Evolutionary conservation across 805 yeast genomes (phyloP).

Genomic region (Ogataea trehaloabstinens): DNA sequence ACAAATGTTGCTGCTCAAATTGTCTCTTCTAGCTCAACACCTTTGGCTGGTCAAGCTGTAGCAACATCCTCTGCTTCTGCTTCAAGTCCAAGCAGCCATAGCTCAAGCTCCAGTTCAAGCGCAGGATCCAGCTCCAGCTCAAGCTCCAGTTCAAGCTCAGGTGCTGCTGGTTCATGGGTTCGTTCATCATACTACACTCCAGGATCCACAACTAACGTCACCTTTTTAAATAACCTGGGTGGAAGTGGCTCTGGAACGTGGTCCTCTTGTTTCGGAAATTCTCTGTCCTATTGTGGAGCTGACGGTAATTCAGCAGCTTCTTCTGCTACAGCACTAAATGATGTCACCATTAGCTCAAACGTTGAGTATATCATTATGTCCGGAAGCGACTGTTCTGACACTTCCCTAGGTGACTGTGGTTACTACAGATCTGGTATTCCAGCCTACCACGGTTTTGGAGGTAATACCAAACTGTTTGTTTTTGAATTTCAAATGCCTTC

Average conservation of each 20-base stretch:
- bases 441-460: conserved; percentile 93
- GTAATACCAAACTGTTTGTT: conserved; percentile 78
- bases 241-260: conserved; percentile 81
- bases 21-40: conserved; percentile 26
- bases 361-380: conserved; percentile 82
- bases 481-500: conserved; percentile 95
- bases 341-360: conserved; percentile 68
- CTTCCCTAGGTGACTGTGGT: conserved; percentile 64
- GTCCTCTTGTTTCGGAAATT: conserved; percentile 86
- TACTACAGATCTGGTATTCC: conserved; percentile 82
- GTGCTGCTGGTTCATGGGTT: conserved; percentile 59
- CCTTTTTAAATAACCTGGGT: conserved; percentile 86
- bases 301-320: conserved; percentile 77
- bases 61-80: conserved; percentile 35
- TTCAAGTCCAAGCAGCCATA: conserved; percentile 19
- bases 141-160: conserved; percentile 15
- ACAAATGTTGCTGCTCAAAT: conserved; percentile 22
- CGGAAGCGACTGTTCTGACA: conserved; percentile 53
- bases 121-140: conserved; percentile 21
- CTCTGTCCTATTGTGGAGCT: conserved; percentile 77
- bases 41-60: conserved; percentile 25
- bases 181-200: conserved; percentile 67
- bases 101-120: conserved; percentile 13
- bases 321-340: conserved; percentile 63
- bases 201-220: conserved; percentile 67